These are phyloP conservation scores for Zangia roseola DNA, from an alignment of 768 basidiomycete genomes.

Conservation along the genomic window DNA sequence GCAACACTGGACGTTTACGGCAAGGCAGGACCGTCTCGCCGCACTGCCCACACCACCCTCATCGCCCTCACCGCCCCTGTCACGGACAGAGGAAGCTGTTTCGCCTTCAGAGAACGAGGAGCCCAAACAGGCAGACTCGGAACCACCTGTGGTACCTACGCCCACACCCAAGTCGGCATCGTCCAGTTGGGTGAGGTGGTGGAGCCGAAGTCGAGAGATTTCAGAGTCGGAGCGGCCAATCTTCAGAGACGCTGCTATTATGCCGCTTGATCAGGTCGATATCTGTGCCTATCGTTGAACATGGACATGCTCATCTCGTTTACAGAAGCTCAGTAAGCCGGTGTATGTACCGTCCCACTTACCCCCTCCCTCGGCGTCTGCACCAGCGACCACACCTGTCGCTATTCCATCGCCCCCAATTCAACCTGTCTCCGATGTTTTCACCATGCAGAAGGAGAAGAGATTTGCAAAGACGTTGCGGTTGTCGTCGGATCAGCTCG, in stretches of 20 bases:
- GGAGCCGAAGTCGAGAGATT: constrained; percentile 60
- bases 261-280: constrained; percentile 25
- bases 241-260: constrained; percentile 23
- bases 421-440: constrained; percentile 26
- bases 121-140: constrained; percentile 36
- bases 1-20: constrained; percentile 49
- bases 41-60: constrained; percentile 8
- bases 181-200: constrained; percentile 83
- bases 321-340: constrained; percentile 13
- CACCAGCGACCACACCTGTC: constrained; percentile 46
- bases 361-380: constrained; percentile 39
- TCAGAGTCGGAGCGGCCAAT: constrained; percentile 18
- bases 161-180: constrained; percentile 46
- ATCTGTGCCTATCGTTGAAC: neutral
- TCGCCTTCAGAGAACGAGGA: constrained; percentile 23
- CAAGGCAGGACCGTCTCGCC: constrained; percentile 26
- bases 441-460: constrained; percentile 29
- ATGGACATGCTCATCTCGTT: constrained; percentile 1
- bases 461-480: constrained; percentile 91
- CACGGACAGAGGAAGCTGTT: constrained; percentile 27
- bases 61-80: constrained; percentile 6
- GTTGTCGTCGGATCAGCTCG: constrained; percentile 92
- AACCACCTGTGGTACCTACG: constrained; percentile 35
- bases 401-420: constrained; percentile 19
- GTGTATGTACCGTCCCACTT: neutral